Evolutionary conservation across 257 asterid genomes (phyloP), one percentile per base, ranked within the genome.

Genomic region (Nicotiana undulata): DNA sequence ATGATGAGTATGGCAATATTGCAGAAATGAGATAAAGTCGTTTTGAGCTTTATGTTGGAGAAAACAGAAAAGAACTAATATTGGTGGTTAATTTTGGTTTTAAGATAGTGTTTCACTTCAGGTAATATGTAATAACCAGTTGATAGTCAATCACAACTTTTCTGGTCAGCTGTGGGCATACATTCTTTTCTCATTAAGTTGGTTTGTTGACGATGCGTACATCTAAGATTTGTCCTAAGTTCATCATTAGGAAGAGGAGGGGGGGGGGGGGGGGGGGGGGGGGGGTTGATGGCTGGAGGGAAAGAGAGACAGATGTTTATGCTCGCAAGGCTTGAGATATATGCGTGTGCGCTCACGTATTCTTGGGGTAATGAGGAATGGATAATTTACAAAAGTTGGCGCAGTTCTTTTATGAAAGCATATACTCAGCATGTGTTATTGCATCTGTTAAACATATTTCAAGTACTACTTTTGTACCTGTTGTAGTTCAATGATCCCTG

Each of bases 401-500:
- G 37, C 28, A 37, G 76, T 68, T 68, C 55, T 70, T 44, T 40
- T 70, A 44, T 11, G 11, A 20, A 70, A 70, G 77, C 77, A 49
- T 72, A 46, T 46, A 46, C 24, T 74, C 61, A 74, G 78, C 9
- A 74, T 49, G 78, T 74, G 6, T 74, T 74, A 22, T 46, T 74
- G 60, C 17, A 15, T 46, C 61, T 24, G 61, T 15, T 74, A 24
- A 74, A 49, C 61, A 31, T 2, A 5, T 65, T 16, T 65, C 49
- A 15, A 49, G 15, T 58, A 46, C 28, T 79, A 60, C 22, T 80
- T 58, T 80, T 85, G 79, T 81, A 82, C 66, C 44, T 61, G 60
- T 53, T 89, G 88, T 82, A 95, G 99, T 88, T 96, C 99, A 85
- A 91, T 96, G 97, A 91, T 96, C 85, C 97, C 97, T 84, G 94